Conservation (phyloP, 306 rosid genomes). For the Prunus fruticosa region DNA sequence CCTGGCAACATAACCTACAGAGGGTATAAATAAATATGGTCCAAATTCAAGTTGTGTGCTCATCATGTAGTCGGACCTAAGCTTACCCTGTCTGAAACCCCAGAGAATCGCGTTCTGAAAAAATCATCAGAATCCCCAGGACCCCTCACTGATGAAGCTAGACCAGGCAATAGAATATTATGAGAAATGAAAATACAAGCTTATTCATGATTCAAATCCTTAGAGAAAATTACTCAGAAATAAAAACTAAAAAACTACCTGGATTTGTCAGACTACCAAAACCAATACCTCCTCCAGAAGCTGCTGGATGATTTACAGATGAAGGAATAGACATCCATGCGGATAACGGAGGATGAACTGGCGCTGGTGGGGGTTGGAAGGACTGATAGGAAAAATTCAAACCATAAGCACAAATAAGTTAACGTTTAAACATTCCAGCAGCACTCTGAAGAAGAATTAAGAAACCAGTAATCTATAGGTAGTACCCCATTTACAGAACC, state of each 20-base stretch:
- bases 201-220: background rate
- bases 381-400: constrained; percentile 42
- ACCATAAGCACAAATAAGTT: background rate
- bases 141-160: constrained; percentile 62
- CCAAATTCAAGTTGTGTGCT: constrained; percentile 2
- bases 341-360: constrained; percentile 60
- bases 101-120: constrained; percentile 55
- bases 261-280: constrained; percentile 66
- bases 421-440: background rate
- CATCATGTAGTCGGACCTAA: background rate
- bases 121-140: constrained; percentile 72
- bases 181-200: background rate
- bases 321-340: constrained; percentile 81
- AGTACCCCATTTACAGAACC: constrained; percentile 79
- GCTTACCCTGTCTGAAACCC: constrained; percentile 68
- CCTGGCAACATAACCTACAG: constrained; percentile 68
- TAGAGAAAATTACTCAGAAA: constrained; percentile 3
- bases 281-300: constrained; percentile 63
- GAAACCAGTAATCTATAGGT: constrained; percentile 19
- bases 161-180: constrained; percentile 26
- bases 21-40: constrained; percentile 4
- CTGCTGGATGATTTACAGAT: constrained; percentile 58
- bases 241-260: constrained; percentile 28
- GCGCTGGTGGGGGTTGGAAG: constrained; percentile 60
- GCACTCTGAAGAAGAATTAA: background rate